phyloP scores from a whole-genome alignment of 805 yeast genomes.

The Nadsonia fulvescens region DNA sequence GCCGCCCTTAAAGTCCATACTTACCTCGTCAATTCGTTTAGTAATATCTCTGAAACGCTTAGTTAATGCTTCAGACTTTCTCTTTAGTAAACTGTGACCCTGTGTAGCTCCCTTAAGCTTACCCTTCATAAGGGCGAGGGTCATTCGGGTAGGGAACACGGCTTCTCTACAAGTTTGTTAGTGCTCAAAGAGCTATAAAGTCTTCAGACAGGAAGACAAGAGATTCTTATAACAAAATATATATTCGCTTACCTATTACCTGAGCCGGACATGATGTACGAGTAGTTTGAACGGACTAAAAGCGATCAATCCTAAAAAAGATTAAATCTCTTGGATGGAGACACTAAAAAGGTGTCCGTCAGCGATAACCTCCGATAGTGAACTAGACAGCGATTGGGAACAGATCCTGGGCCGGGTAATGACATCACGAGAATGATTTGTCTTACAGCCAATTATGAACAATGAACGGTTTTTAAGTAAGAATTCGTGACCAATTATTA shows the following conservation, averaged over 20 bases:
- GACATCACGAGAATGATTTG: no score
- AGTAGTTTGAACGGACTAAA: slow-evolving; percentile 3
- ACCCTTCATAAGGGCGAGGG: slow-evolving; percentile 83
- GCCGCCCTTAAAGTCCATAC: no score
- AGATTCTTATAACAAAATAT: no score
- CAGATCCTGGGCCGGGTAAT: no score
- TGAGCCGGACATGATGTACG: slow-evolving; percentile 36
- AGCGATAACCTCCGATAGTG: not conserved
- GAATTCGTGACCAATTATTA: no score
- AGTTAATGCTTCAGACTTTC: slow-evolving; percentile 93
- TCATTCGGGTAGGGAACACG: slow-evolving; percentile 96
- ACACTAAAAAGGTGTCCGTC: slow-evolving; percentile 1
- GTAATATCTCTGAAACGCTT: slow-evolving; percentile 93
- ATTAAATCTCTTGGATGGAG: not conserved
- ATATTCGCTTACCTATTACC: slow-evolving; percentile 34
- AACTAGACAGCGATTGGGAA: slow-evolving; percentile 1
- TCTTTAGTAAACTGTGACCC: slow-evolving; percentile 81
- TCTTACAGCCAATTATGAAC: no score
- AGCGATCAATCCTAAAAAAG: not conserved
- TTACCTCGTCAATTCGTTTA: slow-evolving; percentile 68
- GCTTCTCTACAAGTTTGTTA: slow-evolving; percentile 45
- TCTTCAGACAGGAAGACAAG: not conserved
- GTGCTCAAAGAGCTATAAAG: not conserved
- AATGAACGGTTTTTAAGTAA: no score
- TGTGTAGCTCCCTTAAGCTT: slow-evolving; percentile 95